Evolutionary conservation across 2,329 filamentous ascomycete species (phyloP).

Genomic region (Tolypocladium guangdongense): DNA sequence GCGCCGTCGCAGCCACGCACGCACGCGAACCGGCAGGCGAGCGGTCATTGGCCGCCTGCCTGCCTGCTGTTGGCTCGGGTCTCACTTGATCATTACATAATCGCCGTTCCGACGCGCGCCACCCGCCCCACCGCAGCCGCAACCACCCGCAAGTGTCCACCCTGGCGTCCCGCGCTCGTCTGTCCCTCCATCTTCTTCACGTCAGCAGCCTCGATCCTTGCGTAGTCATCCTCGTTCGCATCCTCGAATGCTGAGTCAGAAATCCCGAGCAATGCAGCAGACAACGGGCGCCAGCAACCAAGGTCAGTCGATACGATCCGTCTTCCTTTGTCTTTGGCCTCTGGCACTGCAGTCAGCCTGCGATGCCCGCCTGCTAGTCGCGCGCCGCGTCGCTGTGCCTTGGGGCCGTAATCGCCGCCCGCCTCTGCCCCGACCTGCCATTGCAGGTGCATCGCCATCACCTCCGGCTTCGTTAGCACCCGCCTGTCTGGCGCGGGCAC

Average conservation of each 20-base stretch:
- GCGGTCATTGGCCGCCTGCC: too few relatives aligned
- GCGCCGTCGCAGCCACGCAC: too few relatives aligned
- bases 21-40: not conserved
- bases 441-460: not conserved
- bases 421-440: not conserved
- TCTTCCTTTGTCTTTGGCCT: conserved; percentile 4
- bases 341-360: not conserved
- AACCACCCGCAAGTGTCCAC: not conserved
- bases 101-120: not conserved
- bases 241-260: conserved; percentile 13
- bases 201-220: conserved; percentile 11
- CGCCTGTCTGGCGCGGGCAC: not conserved
- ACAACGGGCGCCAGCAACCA: conserved; percentile 10
- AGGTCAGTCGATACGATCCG: conserved; percentile 8
- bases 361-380: not conserved
- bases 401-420: not conserved
- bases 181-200: conserved; percentile 7
- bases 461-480: too few relatives aligned
- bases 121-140: not conserved
- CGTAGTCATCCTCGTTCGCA: conserved; percentile 10
- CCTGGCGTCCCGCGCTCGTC: not conserved
- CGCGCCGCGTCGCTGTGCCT: not conserved
- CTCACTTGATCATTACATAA: not conserved
- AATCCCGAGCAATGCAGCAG: conserved; percentile 9
- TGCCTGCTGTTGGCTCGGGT: too few relatives aligned